Conservation (phyloP, 1,284 basidiomycete genomes). For the Polyporus tsugae region DNA sequence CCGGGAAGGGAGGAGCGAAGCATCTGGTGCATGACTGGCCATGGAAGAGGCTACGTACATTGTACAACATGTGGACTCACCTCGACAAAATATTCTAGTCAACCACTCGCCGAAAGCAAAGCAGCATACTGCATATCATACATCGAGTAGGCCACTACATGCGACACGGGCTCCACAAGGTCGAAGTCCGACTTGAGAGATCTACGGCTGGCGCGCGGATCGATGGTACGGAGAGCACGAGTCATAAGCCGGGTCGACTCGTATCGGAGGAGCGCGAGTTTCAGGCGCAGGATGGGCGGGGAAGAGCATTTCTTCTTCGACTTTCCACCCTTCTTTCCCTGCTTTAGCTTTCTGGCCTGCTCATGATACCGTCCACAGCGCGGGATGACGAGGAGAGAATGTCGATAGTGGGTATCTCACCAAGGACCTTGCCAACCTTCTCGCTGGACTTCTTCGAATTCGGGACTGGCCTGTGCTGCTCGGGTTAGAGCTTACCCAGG, state of each 20-base stretch:
- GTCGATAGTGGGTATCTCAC: conserved; percentile 32
- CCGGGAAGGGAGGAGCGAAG: too few relatives aligned
- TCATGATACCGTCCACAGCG: conserved; percentile 9
- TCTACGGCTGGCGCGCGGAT: not conserved
- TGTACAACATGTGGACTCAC: too few relatives aligned
- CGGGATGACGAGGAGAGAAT: conserved; percentile 26
- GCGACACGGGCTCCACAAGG: not conserved
- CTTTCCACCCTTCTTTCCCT: conserved; percentile 20
- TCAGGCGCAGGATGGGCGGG: conserved; percentile 26
- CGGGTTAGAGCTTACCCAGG: conserved; percentile 30
- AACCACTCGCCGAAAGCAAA: not conserved
- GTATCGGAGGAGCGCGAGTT: conserved; percentile 13
- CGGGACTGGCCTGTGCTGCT: conserved; percentile 32
- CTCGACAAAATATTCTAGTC: not conserved
- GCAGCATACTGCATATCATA: not conserved
- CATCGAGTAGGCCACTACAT: not conserved
- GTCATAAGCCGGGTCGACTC: not conserved
- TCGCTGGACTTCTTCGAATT: conserved; percentile 32
- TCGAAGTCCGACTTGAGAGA: not conserved
- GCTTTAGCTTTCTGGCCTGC: conserved; percentile 1
- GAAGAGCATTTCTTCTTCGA: conserved; percentile 16
- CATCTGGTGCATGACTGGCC: too few relatives aligned
- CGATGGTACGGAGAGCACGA: not conserved
- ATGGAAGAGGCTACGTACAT: too few relatives aligned
- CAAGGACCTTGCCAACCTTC: conserved; percentile 34